phyloP scores from a whole-genome alignment of 2,329 filamentous ascomycete genomes.

The Cephalotrichum gorgonifer region DNA sequence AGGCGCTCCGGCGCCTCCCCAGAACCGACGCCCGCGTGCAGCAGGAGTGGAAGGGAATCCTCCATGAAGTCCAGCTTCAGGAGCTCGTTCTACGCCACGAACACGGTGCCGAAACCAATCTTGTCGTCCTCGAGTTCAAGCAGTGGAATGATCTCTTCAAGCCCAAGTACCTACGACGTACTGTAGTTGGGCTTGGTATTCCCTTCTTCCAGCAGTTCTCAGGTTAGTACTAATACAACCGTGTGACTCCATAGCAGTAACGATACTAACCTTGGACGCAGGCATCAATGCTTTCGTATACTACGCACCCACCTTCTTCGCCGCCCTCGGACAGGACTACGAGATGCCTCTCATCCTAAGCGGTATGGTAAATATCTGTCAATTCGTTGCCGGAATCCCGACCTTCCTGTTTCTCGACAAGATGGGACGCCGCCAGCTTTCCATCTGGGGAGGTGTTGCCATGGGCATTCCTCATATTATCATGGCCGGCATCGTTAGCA shows the following conservation, averaged over 20 bases:
- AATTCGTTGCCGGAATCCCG: constrained; percentile 17
- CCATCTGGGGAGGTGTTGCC: background rate
- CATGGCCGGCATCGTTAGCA: background rate
- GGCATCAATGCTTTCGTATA: constrained; percentile 15
- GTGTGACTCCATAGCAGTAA: background rate
- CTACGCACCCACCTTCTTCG: constrained; percentile 17
- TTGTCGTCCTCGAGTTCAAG: constrained; percentile 24
- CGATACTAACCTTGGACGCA: constrained; percentile 1
- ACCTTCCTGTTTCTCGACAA: constrained; percentile 19
- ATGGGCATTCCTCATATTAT: background rate
- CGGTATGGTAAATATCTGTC: constrained; percentile 23
- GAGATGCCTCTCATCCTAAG: constrained; percentile 20
- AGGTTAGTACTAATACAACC: constrained; percentile 8
- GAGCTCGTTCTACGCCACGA: constrained; percentile 21
- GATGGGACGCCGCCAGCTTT: constrained; percentile 14
- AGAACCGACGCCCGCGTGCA: constrained; percentile 29
- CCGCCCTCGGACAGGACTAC: constrained; percentile 14
- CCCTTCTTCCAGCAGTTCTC: constrained; percentile 32
- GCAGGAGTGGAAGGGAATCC: constrained; percentile 37
- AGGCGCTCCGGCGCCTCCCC: constrained; percentile 28
- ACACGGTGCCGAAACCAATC: background rate
- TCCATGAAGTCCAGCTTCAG: constrained; percentile 36
- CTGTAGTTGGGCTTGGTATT: constrained; percentile 25
- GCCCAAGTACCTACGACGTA: constrained; percentile 29
- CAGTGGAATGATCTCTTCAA: constrained; percentile 37